Evolutionary conservation across 2,329 filamentous ascomycete species (phyloP), one percentile per base, ranked within the genome.

Genomic region (Alternaria gansuensis): DNA sequence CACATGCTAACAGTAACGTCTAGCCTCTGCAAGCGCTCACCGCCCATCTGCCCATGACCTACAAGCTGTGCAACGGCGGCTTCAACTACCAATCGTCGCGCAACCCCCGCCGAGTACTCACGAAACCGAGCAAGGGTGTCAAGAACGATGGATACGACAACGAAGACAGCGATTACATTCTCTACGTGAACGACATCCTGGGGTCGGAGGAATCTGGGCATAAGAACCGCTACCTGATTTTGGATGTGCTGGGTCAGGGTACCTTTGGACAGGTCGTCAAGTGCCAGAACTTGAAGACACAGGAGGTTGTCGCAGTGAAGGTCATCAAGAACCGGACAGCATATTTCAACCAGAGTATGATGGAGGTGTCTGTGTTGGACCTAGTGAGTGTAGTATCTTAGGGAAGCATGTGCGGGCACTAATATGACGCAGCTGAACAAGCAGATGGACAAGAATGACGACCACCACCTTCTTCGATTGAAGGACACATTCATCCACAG

Each of bases 321-420:
- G 95, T 99, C 54, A 95, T 99, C 81, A 99, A 99, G 82, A 99
- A 99, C 79, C 89, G 94, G 72, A 99, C 95, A 2, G 95, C 95
- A 36, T 99, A 99, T 78, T 99, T 99, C 82, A 99, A 99, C 76
- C 95, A 99, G 79, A 98, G 95, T 78, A 99, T 99, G 95, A 99
- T 99, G 95, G 95, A 99, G 77, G 95, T 99, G 31, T 99, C 95
- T 2, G 95, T 99, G 24, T 84, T 99, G 57, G 95, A 99, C 78
- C 77, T 99, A 84, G 92, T 96, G 84, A 57, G 87, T 69, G 40
- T 11, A 5, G 24, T 5, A 17, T n/a, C 4, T 36, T 11, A 49
- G 17, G 11, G 28, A 28, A 48, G 21, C 21, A 13, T n/a, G 14
- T 10, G 70, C 36, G 6, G 33, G 46, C 17, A 50, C 67, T 70